Conservation (phyloP, 2,329 filamentous ascomycete genomes). For the Ceratocystis papillata region DNA sequence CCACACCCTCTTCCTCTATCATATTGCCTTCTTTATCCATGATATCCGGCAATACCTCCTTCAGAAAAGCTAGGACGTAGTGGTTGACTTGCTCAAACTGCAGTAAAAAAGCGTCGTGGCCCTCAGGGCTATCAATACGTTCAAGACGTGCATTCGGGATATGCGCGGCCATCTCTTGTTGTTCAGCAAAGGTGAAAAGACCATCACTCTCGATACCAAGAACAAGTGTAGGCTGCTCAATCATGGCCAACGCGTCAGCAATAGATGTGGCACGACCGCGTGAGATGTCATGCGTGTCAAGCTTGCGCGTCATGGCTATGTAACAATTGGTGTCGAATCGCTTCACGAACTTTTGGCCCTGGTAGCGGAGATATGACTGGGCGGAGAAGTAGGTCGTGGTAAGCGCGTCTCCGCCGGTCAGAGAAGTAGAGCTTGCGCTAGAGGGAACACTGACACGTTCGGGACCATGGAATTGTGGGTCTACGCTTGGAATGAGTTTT, state of each 20-base stretch:
- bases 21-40: constrained; percentile 54
- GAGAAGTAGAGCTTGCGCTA: constrained; percentile 27
- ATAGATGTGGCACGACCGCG: constrained; percentile 59
- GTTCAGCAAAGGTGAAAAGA: constrained; percentile 92
- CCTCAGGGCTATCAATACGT: constrained; percentile 86
- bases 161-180: constrained; percentile 75
- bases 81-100: constrained; percentile 96
- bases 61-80: constrained; percentile 74
- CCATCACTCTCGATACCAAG: constrained; percentile 93
- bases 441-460: not conserved
- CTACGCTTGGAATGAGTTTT: constrained; percentile 33
- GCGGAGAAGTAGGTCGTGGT: constrained; percentile 91
- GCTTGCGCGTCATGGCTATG: constrained; percentile 94
- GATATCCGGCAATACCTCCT: constrained; percentile 73
- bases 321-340: constrained; percentile 98
- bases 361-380: constrained; percentile 93
- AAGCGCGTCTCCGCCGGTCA: constrained; percentile 43
- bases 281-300: constrained; percentile 93
- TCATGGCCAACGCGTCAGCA: constrained; percentile 63
- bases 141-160: constrained; percentile 68
- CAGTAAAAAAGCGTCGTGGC: constrained; percentile 89
- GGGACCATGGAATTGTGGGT: constrained; percentile 59
- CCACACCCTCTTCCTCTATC: constrained; percentile 42
- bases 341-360: constrained; percentile 91
- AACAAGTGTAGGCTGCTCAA: constrained; percentile 81